Evolutionary conservation across 495 filamentous ascomycete species (phyloP).

Genomic region (Halenospora varia): DNA sequence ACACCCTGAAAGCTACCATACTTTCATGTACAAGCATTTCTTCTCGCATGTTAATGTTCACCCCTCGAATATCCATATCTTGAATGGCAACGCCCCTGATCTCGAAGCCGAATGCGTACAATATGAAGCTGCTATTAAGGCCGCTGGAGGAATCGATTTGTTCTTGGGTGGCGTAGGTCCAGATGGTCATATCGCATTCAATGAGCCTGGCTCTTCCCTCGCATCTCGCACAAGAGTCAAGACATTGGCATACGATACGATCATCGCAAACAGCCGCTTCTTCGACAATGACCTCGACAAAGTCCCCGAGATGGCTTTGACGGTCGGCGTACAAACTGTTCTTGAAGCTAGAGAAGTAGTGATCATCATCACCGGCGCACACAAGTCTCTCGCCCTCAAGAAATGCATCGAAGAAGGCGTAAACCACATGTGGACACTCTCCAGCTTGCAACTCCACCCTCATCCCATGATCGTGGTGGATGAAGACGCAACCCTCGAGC

Average conservation of each 20-base stretch:
- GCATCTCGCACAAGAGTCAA: conserved; percentile 78
- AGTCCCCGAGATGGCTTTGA: conserved; percentile 80
- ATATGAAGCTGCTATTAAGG: conserved; percentile 76
- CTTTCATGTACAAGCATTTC: conserved; percentile 89
- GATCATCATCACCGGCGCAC: conserved; percentile 73
- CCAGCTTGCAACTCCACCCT: conserved; percentile 72
- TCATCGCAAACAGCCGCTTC: conserved; percentile 80
- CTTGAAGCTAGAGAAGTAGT: conserved; percentile 80
- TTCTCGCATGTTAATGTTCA: conserved; percentile 83
- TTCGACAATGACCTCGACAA: conserved; percentile 68
- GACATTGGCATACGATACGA: conserved; percentile 83
- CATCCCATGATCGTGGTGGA: conserved; percentile 80
- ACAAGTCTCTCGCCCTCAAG: conserved; percentile 78
- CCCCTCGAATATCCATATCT: conserved; percentile 76
- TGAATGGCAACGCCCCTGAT: conserved; percentile 77
- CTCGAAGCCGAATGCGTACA: conserved; percentile 71
- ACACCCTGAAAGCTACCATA: conserved; percentile 81
- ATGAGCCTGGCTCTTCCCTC: conserved; percentile 80
- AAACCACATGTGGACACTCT: conserved; percentile 89
- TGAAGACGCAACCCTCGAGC: conserved; percentile 77
- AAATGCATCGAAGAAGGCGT: conserved; percentile 78
- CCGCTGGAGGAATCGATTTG: conserved; percentile 74
- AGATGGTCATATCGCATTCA: conserved; percentile 87
- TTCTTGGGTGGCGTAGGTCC: conserved; percentile 83
- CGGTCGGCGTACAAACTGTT: conserved; percentile 83